Percentiles rank a stretch among this genome's conserved stretches.
phyloP scores from a whole-genome alignment of 768 basidiomycete genomes.

The Xerocomellus amylosporus region DNA sequence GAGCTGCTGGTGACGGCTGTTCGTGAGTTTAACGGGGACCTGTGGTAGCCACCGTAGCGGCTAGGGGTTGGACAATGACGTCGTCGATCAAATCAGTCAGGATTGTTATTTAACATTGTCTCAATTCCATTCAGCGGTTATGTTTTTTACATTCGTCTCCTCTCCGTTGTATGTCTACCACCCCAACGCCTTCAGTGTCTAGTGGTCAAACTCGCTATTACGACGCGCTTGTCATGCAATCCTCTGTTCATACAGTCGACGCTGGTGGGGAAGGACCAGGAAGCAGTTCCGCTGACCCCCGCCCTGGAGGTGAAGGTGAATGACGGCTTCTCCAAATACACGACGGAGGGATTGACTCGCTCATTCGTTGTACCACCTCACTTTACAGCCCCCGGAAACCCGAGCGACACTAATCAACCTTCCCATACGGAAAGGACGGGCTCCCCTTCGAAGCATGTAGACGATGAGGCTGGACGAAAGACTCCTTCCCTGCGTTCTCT shows the following conservation, averaged over 20 bases:
- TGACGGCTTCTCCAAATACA: not conserved
- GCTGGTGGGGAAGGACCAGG: not conserved
- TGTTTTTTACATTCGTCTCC: not conserved
- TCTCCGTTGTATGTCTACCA: slow-evolving; percentile 11
- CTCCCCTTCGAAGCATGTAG: not conserved
- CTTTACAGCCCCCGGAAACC: not conserved
- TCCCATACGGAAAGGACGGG: not conserved
- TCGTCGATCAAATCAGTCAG: slow-evolving; percentile 7
- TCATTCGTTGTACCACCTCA: not conserved
- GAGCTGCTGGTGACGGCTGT: slow-evolving; percentile 25
- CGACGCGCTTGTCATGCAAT: slow-evolving; percentile 43
- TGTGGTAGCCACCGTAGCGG: slow-evolving; percentile 10
- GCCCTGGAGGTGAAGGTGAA: slow-evolving; percentile 2
- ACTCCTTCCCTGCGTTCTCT: slow-evolving; percentile 26
- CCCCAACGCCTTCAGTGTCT: slow-evolving; percentile 17
- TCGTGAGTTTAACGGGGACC: slow-evolving; percentile 27
- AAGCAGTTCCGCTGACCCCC: not conserved
- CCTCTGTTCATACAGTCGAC: not conserved
- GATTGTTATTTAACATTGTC: slow-evolving; percentile 23
- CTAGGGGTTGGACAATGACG: slow-evolving; percentile 24
- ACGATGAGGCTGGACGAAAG: not conserved
- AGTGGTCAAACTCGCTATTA: slow-evolving; percentile 43
- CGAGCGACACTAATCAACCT: not conserved
- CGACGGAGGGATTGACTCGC: not conserved
- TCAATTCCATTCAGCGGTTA: not conserved